These are phyloP conservation scores for Rhodosporidiobolus sp. DNA, from an alignment of 768 basidiomycete genomes.

Conservation along the genomic window DNA sequence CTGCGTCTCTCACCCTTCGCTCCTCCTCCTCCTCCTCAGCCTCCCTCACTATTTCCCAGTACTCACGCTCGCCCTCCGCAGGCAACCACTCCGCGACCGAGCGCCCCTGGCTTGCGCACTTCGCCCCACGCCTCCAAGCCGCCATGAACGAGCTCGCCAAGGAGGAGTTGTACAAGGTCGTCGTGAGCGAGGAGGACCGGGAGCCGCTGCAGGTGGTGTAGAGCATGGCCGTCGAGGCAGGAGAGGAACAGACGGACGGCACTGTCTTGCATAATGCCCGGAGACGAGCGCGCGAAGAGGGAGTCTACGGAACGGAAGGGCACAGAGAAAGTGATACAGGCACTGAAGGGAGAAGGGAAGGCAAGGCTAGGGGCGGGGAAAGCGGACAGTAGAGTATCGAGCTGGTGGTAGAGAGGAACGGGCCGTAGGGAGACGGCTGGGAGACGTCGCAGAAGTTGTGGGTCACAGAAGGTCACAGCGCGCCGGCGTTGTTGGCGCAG, in stretches of 20 bases:
- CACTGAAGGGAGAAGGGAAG: no score
- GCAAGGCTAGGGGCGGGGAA: no score
- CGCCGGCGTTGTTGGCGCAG: neutral
- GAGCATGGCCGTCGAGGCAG: neutral
- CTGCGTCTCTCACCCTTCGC: neutral
- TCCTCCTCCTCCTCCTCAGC: neutral
- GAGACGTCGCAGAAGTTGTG: neutral
- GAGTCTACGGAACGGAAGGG: no score
- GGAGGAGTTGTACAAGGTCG: slow-evolving; percentile 54
- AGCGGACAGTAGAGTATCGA: no score
- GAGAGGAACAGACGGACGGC: no score
- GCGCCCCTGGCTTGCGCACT: slow-evolving; percentile 69
- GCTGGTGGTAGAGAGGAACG: no score
- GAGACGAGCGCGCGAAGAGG: no score
- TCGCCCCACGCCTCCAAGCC: slow-evolving; percentile 36
- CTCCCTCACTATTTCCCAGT: neutral
- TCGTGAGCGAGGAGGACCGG: slow-evolving; percentile 67
- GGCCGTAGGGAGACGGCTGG: no score
- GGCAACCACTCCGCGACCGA: slow-evolving; percentile 81
- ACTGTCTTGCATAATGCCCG: no score
- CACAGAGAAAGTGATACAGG: no score
- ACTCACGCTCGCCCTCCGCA: neutral
- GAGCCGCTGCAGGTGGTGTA: slow-evolving; percentile 69
- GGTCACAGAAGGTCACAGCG: neutral
- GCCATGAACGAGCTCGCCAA: slow-evolving; percentile 41